Base-by-base conservation (phyloP, 2,329 filamentous ascomycete genomes). In the Paracoccidioides lutzii region DNA sequence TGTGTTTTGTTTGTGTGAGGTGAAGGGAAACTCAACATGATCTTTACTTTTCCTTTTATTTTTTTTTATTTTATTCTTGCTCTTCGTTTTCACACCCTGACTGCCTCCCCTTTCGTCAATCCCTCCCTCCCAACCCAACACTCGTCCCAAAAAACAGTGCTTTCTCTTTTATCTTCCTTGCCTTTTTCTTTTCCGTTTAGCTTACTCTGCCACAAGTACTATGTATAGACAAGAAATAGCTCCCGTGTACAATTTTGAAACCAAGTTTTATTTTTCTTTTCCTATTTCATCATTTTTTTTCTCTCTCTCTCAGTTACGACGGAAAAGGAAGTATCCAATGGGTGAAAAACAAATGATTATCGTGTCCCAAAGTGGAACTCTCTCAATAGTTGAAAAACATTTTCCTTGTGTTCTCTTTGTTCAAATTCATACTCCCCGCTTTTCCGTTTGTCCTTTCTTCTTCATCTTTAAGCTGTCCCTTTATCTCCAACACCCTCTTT, bases 171-270 rank as follows among this genome's bases (percentile, higher is more conserved):
- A 6, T 37, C n/a, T 38, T 49, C 33, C 14, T 57, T 32, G 35
- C 46, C 51, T 10, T 35, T 49, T 58, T 58, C 50, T 43, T 33
- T 46, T 46, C 14, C 32, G 22, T n/a, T n/a, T n/a, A 46, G 30
- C 43, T 32, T 22, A 33, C 44, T 37, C 43, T 55, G 35, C 30
- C 37, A 51, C 45, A 37, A 45, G 28, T 45, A 38, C 35, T 52
- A 57, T 59, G 55, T 59, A 59, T 59, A 59, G 57, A 59, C 49
- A 40, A 52, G 49, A 57, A 42, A 52, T 52, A 59, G 56, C 58
- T 59, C 22, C 22, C 56, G 55, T 61, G 60, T 61, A 61, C 57
- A 59, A 61, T 61, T 57, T 56, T 60, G 52, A 59, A 50, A 54
- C 40, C 53, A 57, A 54, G 52, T 48, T 54, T 55, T 38, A 38